Conservation (phyloP, 1,284 basidiomycete species). For the Amanita bisporigera region DNA sequence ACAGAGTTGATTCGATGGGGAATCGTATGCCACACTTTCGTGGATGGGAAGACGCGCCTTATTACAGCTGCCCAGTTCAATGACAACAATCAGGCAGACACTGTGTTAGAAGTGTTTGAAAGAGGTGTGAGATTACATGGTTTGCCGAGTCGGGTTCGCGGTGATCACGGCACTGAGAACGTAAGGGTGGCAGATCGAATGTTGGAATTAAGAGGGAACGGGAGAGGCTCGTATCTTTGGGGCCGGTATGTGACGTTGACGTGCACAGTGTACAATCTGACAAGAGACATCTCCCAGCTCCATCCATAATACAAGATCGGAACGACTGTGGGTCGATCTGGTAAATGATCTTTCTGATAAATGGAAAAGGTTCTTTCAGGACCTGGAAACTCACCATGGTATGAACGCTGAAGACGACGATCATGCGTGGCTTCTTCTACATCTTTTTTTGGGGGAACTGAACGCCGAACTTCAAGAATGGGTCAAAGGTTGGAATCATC, state of each 20-base stretch:
- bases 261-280: not conserved
- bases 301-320: not conserved
- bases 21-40: constrained; percentile 43
- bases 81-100: constrained; percentile 37
- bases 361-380: not conserved
- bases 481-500: too few species aligned
- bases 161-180: constrained; percentile 46
- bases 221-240: not conserved
- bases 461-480: not conserved
- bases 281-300: not conserved
- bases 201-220: not conserved
- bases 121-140: constrained; percentile 25
- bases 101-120: constrained; percentile 39
- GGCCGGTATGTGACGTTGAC: not conserved
- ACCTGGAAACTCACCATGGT: too few species aligned
- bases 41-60: constrained; percentile 38
- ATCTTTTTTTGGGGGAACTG: not conserved
- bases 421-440: not conserved
- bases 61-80: constrained; percentile 30
- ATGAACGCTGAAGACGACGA: too few species aligned
- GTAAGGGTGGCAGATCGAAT: constrained; percentile 12
- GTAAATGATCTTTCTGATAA: not conserved
- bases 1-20: constrained; percentile 42
- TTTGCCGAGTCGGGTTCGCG: constrained; percentile 32
- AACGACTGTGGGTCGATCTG: too few species aligned